Conservation (phyloP, 139 green algal species). For the Picochlorum sp. region DNA sequence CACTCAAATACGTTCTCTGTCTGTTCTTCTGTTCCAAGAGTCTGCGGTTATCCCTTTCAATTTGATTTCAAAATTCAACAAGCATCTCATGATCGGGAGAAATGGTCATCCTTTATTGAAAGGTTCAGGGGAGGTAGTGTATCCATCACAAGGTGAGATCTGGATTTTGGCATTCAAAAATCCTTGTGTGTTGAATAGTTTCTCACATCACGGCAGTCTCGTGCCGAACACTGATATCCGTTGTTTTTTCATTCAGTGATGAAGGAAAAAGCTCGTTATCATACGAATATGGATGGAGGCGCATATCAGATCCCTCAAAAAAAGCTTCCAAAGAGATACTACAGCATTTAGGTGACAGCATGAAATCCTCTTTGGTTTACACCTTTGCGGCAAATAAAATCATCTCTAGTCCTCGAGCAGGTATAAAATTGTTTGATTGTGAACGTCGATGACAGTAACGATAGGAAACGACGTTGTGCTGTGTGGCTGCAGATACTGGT, state of each 20-base stretch:
- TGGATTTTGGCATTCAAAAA: no score
- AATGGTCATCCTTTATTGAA: slow-evolving; percentile 8
- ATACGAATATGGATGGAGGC: slow-evolving; percentile 60
- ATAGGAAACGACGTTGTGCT: no score
- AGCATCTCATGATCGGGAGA: neutral
- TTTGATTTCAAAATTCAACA: slow-evolving; percentile 29
- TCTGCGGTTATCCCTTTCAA: slow-evolving; percentile 12
- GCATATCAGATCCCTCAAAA: slow-evolving; percentile 27
- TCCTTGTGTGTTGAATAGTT: no score
- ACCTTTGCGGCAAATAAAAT: slow-evolving; percentile 10
- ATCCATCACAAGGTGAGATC: neutral
- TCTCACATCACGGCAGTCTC: no score
- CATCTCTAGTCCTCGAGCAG: slow-evolving; percentile 5
- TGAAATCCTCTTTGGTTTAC: slow-evolving; percentile 54
- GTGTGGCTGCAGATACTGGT: no score
- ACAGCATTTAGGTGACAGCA: slow-evolving; percentile 44
- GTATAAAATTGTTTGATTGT: no score
- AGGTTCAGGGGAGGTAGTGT: neutral
- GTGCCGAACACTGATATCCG: no score
- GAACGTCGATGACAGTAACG: neutral
- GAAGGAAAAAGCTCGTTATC: slow-evolving; percentile 30
- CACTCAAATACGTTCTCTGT: slow-evolving; percentile 31
- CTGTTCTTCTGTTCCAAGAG: slow-evolving; percentile 26
- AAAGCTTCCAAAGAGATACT: slow-evolving; percentile 33
- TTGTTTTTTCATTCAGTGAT: slow-evolving; percentile 27